phyloP scores from a whole-genome alignment of 1,139 yeast species.

The Geotrichum bryndzae region DNA sequence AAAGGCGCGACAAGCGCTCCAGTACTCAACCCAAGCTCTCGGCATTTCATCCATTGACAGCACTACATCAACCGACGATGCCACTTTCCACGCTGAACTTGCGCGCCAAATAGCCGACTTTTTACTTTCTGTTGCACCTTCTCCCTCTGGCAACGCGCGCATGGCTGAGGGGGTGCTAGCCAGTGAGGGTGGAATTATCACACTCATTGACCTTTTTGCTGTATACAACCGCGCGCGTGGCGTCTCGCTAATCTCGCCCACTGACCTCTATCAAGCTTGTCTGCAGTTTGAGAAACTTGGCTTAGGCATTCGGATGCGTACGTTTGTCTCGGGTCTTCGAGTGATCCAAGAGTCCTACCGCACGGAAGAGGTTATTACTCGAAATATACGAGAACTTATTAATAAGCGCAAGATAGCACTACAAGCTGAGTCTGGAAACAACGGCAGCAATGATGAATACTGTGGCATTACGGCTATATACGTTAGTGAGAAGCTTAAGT shows the following conservation, averaged over 20 bases:
- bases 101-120: conserved; percentile 58
- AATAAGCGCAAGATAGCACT: conserved; percentile 1
- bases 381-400: conserved; percentile 36
- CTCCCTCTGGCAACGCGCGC: background rate
- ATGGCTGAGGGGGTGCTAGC: conserved; percentile 34
- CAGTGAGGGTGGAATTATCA: conserved; percentile 50
- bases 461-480: conserved; percentile 42
- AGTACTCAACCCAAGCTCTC: conserved; percentile 32
- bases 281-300: conserved; percentile 42
- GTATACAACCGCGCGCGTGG: conserved; percentile 58
- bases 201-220: conserved; percentile 55
- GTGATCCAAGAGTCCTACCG: conserved; percentile 43
- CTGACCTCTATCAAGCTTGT: conserved; percentile 50
- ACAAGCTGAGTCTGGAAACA: background rate
- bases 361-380: conserved; percentile 34
- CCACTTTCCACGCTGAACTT: conserved; percentile 42
- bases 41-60: conserved; percentile 36
- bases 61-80: conserved; percentile 34
- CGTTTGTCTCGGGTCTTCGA: conserved; percentile 39
- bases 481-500: conserved; percentile 51
- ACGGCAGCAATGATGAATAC: background rate
- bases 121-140: conserved; percentile 26
- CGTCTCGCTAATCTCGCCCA: conserved; percentile 53
- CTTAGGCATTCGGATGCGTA: conserved; percentile 43
- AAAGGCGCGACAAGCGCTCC: conserved; percentile 29